Base-by-base conservation (phyloP, 202 grass and related monocot genomes). In the Setaria italica region DNA sequence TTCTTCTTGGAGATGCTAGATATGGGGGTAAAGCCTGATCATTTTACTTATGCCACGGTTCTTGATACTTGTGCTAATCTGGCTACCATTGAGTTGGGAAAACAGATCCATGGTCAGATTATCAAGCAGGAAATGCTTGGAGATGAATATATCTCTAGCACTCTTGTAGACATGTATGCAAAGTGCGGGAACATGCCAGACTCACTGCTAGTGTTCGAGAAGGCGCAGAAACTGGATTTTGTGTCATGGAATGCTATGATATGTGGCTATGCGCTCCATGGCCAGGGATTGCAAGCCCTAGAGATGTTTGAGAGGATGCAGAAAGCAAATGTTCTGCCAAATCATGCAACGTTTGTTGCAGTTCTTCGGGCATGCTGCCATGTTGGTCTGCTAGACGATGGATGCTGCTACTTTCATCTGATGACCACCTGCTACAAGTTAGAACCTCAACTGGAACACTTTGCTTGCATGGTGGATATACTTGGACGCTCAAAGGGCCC, bases 191-290 rank as follows among this genome's bases (percentile, higher is more conserved):
- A 87, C 70, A 95, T 93, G 92, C 42, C 86, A 80, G 83, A 95
- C 57, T 89, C 95, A 41, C 85, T 90, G 49, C 62, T 78, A 70
- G 85, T 87, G 70, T 97, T 97, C 41, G 77, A 93, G 55, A 95
- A 86, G 69, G 92, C 87, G 29, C 67, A 81, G 0, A 83, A 97
- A 73, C 59, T 89, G 59, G 92, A 97, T 85, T 87, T 93, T 51
- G 91, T 95, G 42, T 76, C 92, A 83, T 97, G 95, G 92, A 93
- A 97, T 85, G 92, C 95, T 58, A 93, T 97, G 79, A 91, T 97
- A 90, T 93, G 92, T 85, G 92, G 95, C 56, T 97, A 95, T 56
- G 92, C 92, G 2, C 55, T 89, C 62, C 89, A 97, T 90, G 95
- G 95, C 30, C 91, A 84, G 76, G 91, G 92, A 76, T 56, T 83